These are phyloP conservation scores for Trichosphaerium sp. DNA, from an alignment of 78 protist genomes.

Conservation along the genomic window DNA sequence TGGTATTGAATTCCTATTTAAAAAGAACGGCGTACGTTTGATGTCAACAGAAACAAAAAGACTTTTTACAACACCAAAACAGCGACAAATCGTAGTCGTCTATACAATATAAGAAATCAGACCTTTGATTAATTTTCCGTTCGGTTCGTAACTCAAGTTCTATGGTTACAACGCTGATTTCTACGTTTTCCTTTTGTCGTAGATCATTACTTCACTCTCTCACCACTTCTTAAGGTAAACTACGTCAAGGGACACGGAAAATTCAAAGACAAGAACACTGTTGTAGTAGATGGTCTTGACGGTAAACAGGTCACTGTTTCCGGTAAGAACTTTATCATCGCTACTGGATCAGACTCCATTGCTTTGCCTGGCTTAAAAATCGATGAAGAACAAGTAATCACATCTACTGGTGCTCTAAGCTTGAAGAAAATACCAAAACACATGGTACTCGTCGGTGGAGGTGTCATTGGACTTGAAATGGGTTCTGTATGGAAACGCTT, in stretches of 20 bases:
- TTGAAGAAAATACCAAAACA: constrained; percentile 83
- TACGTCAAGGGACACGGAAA: constrained; percentile 78
- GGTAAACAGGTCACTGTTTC: constrained; percentile 28
- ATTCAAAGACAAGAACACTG: constrained; percentile 36
- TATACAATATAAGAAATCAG: too few relatives aligned
- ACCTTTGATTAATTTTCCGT: too few relatives aligned
- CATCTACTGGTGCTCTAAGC: constrained; percentile 94
- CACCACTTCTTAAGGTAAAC: constrained; percentile 38
- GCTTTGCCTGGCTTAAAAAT: constrained; percentile 50
- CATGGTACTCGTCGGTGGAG: constrained; percentile 94
- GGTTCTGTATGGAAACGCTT: constrained; percentile 97
- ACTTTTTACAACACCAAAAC: background rate
- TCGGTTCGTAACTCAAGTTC: background rate
- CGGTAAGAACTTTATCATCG: constrained; percentile 86
- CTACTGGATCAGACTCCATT: constrained; percentile 89
- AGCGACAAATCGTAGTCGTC: too few relatives aligned
- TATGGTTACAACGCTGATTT: background rate
- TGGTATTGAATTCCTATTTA: constrained; percentile 95
- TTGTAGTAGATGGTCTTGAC: constrained; percentile 43
- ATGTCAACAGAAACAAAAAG: background rate
- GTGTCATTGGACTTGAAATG: constrained; percentile 98
- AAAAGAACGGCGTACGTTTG: constrained; percentile 81
- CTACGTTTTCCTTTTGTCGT: background rate
- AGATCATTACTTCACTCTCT: background rate
- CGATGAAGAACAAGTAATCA: constrained; percentile 79